Conservation (phyloP, 805 yeast species). For the Monosporozyma unispora region DNA sequence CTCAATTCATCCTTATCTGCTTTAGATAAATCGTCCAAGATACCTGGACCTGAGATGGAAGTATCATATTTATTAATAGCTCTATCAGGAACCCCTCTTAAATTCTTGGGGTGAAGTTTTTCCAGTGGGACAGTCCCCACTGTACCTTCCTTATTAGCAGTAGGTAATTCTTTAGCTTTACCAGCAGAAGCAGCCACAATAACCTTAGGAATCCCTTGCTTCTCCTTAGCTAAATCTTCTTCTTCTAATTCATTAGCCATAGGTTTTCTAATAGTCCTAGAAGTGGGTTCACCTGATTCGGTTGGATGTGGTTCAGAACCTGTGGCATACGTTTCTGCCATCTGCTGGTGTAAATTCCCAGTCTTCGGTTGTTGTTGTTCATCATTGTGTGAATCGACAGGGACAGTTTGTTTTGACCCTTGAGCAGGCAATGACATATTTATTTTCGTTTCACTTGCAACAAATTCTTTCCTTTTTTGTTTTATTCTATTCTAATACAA, state of each 20-base stretch:
- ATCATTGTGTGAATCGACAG: background rate
- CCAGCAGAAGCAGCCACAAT: slow-evolving; percentile 22
- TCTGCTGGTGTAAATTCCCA: background rate
- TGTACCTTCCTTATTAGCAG: slow-evolving; percentile 20
- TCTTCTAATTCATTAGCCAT: background rate
- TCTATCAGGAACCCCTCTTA: slow-evolving; percentile 17
- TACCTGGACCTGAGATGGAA: slow-evolving; percentile 21
- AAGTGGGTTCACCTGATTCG: background rate
- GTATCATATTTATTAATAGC: slow-evolving; percentile 24
- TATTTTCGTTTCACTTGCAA: too few relatives aligned
- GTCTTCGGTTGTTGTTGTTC: background rate
- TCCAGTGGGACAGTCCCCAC: slow-evolving; percentile 27
- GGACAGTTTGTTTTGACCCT: background rate
- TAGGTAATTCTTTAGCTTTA: slow-evolving; percentile 15
- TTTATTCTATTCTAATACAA: background rate
- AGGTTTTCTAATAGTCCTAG: background rate
- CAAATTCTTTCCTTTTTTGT: background rate
- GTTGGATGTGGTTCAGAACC: slow-evolving; percentile 3
- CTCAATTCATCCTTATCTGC: slow-evolving; percentile 10
- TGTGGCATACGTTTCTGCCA: slow-evolving; percentile 3
- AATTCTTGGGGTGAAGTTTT: slow-evolving; percentile 18
- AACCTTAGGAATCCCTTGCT: slow-evolving; percentile 1
- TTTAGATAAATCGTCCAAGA: slow-evolving; percentile 10
- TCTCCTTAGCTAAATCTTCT: background rate
- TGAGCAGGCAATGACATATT: background rate